phyloP scores from a whole-genome alignment of 306 rosid genomes.

The Astragalus glycyphyllos region DNA sequence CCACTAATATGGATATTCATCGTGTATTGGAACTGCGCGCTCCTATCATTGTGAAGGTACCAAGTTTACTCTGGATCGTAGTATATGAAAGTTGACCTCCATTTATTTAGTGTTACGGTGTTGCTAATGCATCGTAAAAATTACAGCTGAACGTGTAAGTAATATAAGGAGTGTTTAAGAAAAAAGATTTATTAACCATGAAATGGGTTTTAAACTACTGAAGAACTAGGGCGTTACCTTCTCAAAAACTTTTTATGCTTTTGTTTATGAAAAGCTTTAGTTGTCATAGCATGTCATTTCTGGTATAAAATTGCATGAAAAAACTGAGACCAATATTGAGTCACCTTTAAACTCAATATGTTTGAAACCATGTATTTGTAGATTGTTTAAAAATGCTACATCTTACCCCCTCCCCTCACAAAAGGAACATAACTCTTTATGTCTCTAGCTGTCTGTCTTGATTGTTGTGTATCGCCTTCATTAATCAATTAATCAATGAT shows the following conservation, averaged over 20 bases:
- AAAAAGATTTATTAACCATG: background rate
- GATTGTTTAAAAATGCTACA: constrained; percentile 7
- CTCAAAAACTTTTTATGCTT: constrained; percentile 17
- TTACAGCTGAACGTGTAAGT: constrained; percentile 10
- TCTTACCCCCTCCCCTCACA: background rate
- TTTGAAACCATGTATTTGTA: constrained; percentile 20
- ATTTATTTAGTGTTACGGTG: constrained; percentile 7
- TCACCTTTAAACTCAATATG: constrained; percentile 23
- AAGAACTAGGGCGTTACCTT: background rate
- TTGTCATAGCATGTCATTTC: background rate
- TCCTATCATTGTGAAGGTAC: constrained; percentile 89
- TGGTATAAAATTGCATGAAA: constrained; percentile 11
- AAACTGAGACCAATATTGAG: background rate
- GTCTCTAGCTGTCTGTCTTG: constrained; percentile 10
- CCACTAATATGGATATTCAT: constrained; percentile 85
- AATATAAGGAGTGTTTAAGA: background rate
- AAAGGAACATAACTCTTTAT: constrained; percentile 1
- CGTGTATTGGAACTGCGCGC: constrained; percentile 91
- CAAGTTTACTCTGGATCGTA: constrained; percentile 22
- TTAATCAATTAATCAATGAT: background rate
- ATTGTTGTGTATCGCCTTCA: background rate
- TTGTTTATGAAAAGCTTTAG: constrained; percentile 16
- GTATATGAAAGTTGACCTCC: constrained; percentile 26
- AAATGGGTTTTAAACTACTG: background rate
- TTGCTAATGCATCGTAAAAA: constrained; percentile 28